Evolutionary conservation across 495 filamentous ascomycete genomes (phyloP).

Genomic region (Penicillium parvum): DNA sequence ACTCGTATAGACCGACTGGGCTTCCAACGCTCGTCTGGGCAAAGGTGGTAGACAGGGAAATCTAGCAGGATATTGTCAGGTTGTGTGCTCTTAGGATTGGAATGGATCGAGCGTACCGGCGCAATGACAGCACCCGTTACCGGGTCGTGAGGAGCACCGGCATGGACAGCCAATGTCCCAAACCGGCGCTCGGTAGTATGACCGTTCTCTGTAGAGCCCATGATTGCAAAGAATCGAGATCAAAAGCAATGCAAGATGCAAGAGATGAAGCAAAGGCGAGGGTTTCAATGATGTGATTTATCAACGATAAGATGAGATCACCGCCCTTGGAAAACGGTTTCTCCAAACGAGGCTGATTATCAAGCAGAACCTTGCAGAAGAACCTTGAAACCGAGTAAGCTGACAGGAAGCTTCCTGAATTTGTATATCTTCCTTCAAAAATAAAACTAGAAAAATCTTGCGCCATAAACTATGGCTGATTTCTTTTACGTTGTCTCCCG

Average conservation of each 20-base stretch:
- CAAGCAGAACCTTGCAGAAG: conserved; percentile 13
- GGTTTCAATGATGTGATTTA: conserved; percentile 13
- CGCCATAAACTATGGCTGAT: conserved; percentile 6
- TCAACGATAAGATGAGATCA: conserved; percentile 21
- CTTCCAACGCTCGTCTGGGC: conserved; percentile 79
- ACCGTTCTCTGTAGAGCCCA: conserved; percentile 29
- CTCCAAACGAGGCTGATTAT: conserved; percentile 14
- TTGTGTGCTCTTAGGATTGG: not conserved
- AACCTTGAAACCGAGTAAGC: conserved; percentile 2
- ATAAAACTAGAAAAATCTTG: conserved; percentile 11
- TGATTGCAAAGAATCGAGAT: conserved; percentile 3
- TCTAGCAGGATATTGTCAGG: conserved; percentile 46
- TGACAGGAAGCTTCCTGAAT: conserved; percentile 6
- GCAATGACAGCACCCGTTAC: conserved; percentile 92
- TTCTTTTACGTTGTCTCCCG: conserved; percentile 19
- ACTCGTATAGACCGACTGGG: conserved; percentile 85
- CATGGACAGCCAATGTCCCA: conserved; percentile 91
- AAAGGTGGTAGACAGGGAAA: conserved; percentile 93
- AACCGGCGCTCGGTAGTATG: conserved; percentile 56
- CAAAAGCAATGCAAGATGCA: conserved; percentile 7
- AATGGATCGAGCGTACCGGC: conserved; percentile 46
- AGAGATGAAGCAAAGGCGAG: not conserved
- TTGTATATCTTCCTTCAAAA: not conserved
- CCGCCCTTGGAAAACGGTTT: conserved; percentile 9
- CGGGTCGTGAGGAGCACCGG: conserved; percentile 84